These are phyloP conservation scores for Fomitopsis palustris DNA, from an alignment of 1,284 basidiomycete genomes.

Conservation along the genomic window DNA sequence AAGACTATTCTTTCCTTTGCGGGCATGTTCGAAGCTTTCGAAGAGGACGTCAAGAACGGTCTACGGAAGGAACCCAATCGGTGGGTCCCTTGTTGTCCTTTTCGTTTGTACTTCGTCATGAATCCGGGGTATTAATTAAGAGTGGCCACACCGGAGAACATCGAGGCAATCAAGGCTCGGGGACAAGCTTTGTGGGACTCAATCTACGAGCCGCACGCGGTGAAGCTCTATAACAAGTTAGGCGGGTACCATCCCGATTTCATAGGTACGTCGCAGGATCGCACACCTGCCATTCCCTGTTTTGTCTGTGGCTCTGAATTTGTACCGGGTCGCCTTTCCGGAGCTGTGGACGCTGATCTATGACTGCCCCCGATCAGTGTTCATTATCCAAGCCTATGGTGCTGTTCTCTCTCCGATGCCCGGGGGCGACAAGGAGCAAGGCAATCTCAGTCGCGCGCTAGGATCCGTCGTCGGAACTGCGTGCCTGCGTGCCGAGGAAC, in stretches of 20 bases:
- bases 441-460: constrained; percentile 83
- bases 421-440: constrained; percentile 55
- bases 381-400: constrained; percentile 94
- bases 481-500: constrained; percentile 85
- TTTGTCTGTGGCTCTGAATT: constrained; percentile 12
- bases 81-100: constrained; percentile 35
- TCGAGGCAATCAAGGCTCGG: constrained; percentile 62
- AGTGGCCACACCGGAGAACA: constrained; percentile 57
- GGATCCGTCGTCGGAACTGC: constrained; percentile 89
- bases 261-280: constrained; percentile 57
- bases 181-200: constrained; percentile 81
- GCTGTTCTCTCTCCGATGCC: constrained; percentile 79
- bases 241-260: constrained; percentile 83
- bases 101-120: background rate
- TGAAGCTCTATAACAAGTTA: constrained; percentile 89
- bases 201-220: constrained; percentile 88
- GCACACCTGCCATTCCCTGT: constrained; percentile 19
- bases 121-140: constrained; percentile 35
- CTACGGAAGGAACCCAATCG: constrained; percentile 66
- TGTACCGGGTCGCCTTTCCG: constrained; percentile 2
- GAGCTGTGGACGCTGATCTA: constrained; percentile 14
- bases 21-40: constrained; percentile 69
- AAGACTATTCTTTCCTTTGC: constrained; percentile 84
- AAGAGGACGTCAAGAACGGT: constrained; percentile 72
- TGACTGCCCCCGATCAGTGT: constrained; percentile 41